A percentile compares a stretch with the other conserved stretches of the same genome.
Evolutionary conservation across 2,329 filamentous ascomycete genomes (phyloP).

Genomic region (Aspergillus brunneoviolaceus): DNA sequence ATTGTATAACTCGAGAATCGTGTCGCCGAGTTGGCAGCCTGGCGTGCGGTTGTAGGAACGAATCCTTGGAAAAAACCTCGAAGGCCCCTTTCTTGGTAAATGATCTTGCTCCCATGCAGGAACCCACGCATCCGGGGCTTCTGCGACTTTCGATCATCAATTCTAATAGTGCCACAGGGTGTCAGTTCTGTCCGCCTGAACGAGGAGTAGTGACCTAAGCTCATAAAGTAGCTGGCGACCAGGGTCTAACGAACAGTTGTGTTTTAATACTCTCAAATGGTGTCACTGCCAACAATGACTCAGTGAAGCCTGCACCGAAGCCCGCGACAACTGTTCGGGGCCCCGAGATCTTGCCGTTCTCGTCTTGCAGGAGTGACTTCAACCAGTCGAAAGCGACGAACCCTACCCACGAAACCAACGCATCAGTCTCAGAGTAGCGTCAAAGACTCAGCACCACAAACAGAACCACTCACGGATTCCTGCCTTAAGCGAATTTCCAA

Average conservation of each 20-base stretch:
- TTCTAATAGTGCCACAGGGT: conserved; percentile 52
- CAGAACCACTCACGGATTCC: conserved; percentile 70
- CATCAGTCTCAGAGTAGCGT: not conserved
- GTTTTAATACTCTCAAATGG: conserved; percentile 99
- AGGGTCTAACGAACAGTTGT: conserved; percentile 61
- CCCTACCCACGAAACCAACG: conserved; percentile 46
- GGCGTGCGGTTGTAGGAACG: conserved; percentile 87
- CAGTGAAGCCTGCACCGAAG: conserved; percentile 91
- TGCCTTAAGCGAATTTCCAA: conserved; percentile 95
- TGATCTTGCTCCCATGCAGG: conserved; percentile 82
- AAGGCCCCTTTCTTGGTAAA: conserved; percentile 81
- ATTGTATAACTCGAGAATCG: conserved; percentile 90
- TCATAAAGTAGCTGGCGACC: not conserved
- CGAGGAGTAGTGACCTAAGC: not conserved
- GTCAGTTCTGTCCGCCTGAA: not conserved
- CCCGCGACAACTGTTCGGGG: conserved; percentile 89
- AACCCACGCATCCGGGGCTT: conserved; percentile 90
- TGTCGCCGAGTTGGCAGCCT: conserved; percentile 90
- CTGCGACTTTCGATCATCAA: conserved; percentile 86
- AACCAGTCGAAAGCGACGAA: conserved; percentile 98
- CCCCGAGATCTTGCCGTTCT: conserved; percentile 82
- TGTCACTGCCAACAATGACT: conserved; percentile 89
- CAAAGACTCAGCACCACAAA: not conserved
- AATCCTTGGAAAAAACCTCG: conserved; percentile 97
- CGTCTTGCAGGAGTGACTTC: conserved; percentile 77